Evolutionary conservation across 163 green algal genomes (phyloP).

Genomic region (Chlamydomonas reinhardtii): DNA sequence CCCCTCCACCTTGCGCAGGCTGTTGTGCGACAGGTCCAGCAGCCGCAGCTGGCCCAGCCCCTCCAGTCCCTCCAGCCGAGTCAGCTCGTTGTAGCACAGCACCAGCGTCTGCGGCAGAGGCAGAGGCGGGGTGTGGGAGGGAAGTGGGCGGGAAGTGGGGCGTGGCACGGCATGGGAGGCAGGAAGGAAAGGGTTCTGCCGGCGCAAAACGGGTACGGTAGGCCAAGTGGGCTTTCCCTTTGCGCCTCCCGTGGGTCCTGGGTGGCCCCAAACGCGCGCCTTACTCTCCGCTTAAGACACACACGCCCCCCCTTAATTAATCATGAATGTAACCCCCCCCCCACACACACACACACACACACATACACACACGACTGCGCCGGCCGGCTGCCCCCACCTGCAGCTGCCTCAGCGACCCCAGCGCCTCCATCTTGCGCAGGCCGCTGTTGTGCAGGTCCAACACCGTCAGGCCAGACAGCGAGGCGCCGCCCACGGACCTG

Average conservation of each 20-base stretch:
- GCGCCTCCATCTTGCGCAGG: constrained; percentile 57
- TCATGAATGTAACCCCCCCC: too few relatives aligned
- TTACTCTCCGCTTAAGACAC: too few relatives aligned
- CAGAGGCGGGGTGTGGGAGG: not conserved
- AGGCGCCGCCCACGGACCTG: constrained; percentile 19
- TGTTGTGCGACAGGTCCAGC: constrained; percentile 74
- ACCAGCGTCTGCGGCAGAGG: constrained; percentile 55
- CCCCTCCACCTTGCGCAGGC: constrained; percentile 62
- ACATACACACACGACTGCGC: not conserved
- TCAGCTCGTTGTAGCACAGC: constrained; percentile 76
- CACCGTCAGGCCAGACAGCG: constrained; percentile 57
- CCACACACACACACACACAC: not conserved
- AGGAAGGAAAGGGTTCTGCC: too few relatives aligned
- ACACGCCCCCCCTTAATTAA: not conserved
- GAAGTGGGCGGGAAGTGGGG: too few relatives aligned
- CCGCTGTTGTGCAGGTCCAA: constrained; percentile 72
- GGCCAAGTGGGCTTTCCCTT: too few relatives aligned
- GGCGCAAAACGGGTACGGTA: too few relatives aligned
- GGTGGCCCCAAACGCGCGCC: too few relatives aligned
- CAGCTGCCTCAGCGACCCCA: constrained; percentile 40
- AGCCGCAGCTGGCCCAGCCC: constrained; percentile 53
- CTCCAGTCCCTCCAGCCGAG: constrained; percentile 65
- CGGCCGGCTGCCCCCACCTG: constrained; percentile 9
- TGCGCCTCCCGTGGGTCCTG: too few relatives aligned
- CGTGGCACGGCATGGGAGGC: too few relatives aligned